A percentile compares a stretch with the other conserved stretches of the same genome.
phyloP scores from a whole-genome alignment of 2,329 filamentous ascomycete genomes.

The Aureobasidium zeae region DNA sequence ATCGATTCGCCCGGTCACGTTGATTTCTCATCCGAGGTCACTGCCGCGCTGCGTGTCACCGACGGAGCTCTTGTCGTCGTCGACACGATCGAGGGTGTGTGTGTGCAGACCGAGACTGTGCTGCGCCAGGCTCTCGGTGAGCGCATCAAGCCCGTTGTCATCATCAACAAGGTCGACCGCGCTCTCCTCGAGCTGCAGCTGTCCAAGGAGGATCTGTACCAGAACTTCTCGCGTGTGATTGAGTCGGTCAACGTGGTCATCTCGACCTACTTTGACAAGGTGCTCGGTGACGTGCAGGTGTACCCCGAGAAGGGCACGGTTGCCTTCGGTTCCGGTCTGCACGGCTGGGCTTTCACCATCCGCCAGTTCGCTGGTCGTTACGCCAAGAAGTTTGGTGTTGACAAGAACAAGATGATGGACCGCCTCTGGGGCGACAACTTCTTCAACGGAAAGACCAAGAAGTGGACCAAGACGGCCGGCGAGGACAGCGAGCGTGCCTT shows the following conservation, averaged over 20 bases:
- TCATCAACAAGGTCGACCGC: slow-evolving; percentile 99
- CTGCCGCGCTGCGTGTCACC: slow-evolving; percentile 98
- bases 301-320: slow-evolving; percentile 97
- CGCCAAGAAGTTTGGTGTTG: slow-evolving; percentile 99
- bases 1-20: slow-evolving; percentile 99
- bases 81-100: slow-evolving; percentile 99
- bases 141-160: slow-evolving; percentile 98
- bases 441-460: slow-evolving; percentile 99
- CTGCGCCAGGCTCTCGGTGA: slow-evolving; percentile 97
- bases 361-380: slow-evolving; percentile 94
- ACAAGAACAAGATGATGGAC: slow-evolving; percentile 99
- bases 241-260: slow-evolving; percentile 99
- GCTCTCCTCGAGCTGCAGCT: slow-evolving; percentile 98
- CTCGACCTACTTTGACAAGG: slow-evolving; percentile 96
- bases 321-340: slow-evolving; percentile 98
- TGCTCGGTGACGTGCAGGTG: slow-evolving; percentile 94
- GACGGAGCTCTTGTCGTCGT: slow-evolving; percentile 99
- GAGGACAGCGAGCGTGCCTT: slow-evolving; percentile 94
- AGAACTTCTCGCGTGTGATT: slow-evolving; percentile 98
- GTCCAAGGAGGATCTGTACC: slow-evolving; percentile 97
- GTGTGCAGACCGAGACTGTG: slow-evolving; percentile 99
- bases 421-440: slow-evolving; percentile 99
- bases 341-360: slow-evolving; percentile 99
- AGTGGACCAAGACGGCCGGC: slow-evolving; percentile 86
- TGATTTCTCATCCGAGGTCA: slow-evolving; percentile 99